Evolutionary conservation across 23 red algal genomes (phyloP), one percentile per base, ranked within the genome.

Genomic region (Agarophyton chilense): DNA sequence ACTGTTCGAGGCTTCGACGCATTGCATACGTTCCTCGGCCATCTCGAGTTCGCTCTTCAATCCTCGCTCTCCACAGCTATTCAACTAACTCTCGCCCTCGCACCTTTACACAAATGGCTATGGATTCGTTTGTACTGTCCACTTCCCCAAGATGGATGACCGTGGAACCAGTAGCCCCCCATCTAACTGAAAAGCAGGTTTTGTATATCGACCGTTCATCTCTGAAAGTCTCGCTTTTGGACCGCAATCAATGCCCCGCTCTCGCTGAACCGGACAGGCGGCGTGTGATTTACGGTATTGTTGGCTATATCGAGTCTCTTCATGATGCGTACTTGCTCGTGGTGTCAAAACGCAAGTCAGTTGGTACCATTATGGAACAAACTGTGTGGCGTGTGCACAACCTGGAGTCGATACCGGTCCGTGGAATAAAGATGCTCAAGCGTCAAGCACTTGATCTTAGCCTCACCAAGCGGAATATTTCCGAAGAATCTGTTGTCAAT

Each of bases 101-200:
- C 33, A n/a, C 32, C 52, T 70, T 46, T 26, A 63, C 80, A 21
- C 68, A 47, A 1, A 94, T 94, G 91, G 33, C 82, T 7, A 70
- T 87, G 43, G 91, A 94, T 38, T 60, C 79, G 14, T 80, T 86
- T 70, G 40, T 85, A 25, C 82, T 94, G 38, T 81, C 79, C 44
- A 87, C 82, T 36, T 94, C 91, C 33, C 79, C 91, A 41, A 81
- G 91, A 34, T 94, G 91, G 91, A 61, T 94, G 43, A 94, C 91
- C 25, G 76, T 94, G 14, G 79, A 94, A 64, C 91, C 91, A 35
- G 79, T 71, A 11, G 72, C 34, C 16, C 34, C 76, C 17, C 25
- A 46, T 22, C 63, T 94, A 42, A 26, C 74, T 42, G 54, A 81
- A 60, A 79, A 68, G n/a, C 78, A 94, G 29, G 32, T 94, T 36